Conservation (phyloP, 2,329 filamentous ascomycete genomes). For the Boeremia lycopersici region DNA sequence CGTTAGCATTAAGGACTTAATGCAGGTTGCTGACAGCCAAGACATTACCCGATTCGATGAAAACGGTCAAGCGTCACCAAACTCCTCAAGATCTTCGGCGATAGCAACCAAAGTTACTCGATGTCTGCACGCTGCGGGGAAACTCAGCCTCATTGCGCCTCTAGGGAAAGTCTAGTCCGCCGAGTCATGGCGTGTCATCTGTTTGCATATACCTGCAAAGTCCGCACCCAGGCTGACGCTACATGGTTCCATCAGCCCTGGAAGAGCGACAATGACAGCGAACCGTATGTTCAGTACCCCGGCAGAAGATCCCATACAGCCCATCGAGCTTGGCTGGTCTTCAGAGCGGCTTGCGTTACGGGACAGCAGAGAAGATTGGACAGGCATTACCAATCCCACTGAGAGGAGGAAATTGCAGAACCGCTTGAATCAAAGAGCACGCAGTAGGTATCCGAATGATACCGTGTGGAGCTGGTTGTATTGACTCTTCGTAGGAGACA, state of each 20-base stretch:
- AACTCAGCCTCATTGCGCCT: slow-evolving; percentile 4
- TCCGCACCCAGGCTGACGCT: not conserved
- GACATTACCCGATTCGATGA: not conserved
- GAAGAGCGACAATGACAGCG: not conserved
- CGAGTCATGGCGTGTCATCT: slow-evolving; percentile 1
- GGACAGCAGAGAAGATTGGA: slow-evolving; percentile 24
- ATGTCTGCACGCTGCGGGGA: not conserved
- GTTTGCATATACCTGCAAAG: slow-evolving; percentile 9
- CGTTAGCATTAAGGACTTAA: slow-evolving; percentile 5
- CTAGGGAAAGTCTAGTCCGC: not conserved
- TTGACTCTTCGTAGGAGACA: not conserved
- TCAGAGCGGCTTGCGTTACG: slow-evolving; percentile 18
- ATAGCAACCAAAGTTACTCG: not conserved
- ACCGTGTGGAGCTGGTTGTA: not conserved
- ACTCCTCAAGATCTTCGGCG: not conserved
- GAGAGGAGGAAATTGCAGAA: slow-evolving; percentile 28
- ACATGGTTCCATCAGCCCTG: not conserved
- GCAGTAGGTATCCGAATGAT: slow-evolving; percentile 7
- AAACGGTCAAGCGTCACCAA: not conserved
- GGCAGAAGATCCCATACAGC: not conserved
- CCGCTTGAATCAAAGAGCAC: slow-evolving; percentile 25
- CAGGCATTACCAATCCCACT: slow-evolving; percentile 20
- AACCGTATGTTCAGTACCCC: not conserved
- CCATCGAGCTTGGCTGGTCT: slow-evolving; percentile 17
- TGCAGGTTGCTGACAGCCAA: slow-evolving; percentile 14